Evolutionary conservation across 2,329 filamentous ascomycete genomes (phyloP).

Genomic region (Calonectria henricotiae): DNA sequence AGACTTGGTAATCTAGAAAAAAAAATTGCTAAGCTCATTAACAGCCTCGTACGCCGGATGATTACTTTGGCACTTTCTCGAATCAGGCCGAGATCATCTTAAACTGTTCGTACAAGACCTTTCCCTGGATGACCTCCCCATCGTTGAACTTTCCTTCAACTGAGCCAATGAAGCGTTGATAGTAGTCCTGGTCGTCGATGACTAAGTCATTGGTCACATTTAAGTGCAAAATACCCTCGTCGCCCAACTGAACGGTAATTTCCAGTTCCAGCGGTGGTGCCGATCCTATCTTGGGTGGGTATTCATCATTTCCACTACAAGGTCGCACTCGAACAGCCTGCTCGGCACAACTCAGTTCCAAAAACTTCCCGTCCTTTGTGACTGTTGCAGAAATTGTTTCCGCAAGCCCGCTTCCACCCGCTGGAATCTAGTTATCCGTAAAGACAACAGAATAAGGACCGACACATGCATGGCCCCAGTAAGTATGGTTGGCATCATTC

Average conservation of each 20-base stretch:
- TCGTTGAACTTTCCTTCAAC: constrained; percentile 3
- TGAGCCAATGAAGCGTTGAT: constrained; percentile 19
- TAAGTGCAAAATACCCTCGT: background rate
- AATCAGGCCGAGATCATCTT: background rate
- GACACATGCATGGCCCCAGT: constrained; percentile 19
- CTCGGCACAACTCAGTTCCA: constrained; percentile 10
- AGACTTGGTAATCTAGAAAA: too few relatives aligned
- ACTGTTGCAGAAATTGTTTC: constrained; percentile 2
- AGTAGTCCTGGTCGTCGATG: background rate
- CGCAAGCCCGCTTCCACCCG: background rate
- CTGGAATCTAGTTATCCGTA: background rate
- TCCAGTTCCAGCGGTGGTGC: background rate
- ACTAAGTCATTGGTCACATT: constrained; percentile 16
- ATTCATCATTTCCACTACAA: constrained; percentile 18
- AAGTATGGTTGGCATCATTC: constrained; percentile 10
- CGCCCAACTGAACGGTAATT: constrained; percentile 2
- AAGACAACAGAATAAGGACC: constrained; percentile 24
- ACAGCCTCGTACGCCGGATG: background rate
- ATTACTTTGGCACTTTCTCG: background rate
- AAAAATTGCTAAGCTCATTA: too few relatives aligned
- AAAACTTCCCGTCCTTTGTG: constrained; percentile 4
- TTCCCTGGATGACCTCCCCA: background rate
- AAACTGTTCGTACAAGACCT: constrained; percentile 14
- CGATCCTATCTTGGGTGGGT: constrained; percentile 2
- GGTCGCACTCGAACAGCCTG: constrained; percentile 9